A percentile compares a stretch with the other conserved stretches of the same genome.
Evolutionary conservation across 129 eudicot species (phyloP).

Genomic region (Oenanthe sinensis): DNA sequence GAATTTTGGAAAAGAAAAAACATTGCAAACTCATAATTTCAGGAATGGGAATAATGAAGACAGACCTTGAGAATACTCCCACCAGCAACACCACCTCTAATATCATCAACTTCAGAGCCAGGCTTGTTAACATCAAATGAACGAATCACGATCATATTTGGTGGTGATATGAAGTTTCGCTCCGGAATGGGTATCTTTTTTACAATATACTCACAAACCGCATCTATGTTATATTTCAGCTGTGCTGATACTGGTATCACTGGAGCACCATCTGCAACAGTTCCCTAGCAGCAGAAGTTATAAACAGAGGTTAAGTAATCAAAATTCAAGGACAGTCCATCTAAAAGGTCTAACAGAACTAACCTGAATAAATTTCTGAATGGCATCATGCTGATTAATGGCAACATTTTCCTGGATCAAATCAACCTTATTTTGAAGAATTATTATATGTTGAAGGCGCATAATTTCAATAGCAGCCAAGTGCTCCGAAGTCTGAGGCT

Average conservation of each 20-base stretch:
- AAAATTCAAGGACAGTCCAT: background rate
- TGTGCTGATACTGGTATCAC: slow-evolving; percentile 98
- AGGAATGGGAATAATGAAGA: background rate
- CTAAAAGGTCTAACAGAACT: background rate
- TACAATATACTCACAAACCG: slow-evolving; percentile 82
- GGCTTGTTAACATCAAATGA: slow-evolving; percentile 98
- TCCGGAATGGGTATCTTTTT: slow-evolving; percentile 89
- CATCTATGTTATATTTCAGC: slow-evolving; percentile 89
- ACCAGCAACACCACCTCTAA: slow-evolving; percentile 98
- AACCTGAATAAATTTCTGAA: slow-evolving; percentile 87
- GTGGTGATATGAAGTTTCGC: slow-evolving; percentile 84
- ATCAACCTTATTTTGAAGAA: slow-evolving; percentile 95
- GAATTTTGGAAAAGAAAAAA: background rate
- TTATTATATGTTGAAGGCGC: slow-evolving; percentile 89
- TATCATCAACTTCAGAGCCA: slow-evolving; percentile 90
- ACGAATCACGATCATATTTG: slow-evolving; percentile 95
- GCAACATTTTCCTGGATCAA: slow-evolving; percentile 91
- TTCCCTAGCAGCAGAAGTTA: slow-evolving; percentile 44
- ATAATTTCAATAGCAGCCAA: slow-evolving; percentile 97
- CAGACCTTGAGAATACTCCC: slow-evolving; percentile 93
- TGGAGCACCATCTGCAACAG: slow-evolving; percentile 95
- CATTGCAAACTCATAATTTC: background rate
- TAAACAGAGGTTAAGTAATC: background rate
- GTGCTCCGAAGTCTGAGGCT: slow-evolving; percentile 97
- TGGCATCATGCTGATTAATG: slow-evolving; percentile 90